Evolutionary conservation across 1,284 basidiomycete genomes (phyloP).

Genomic region (Entoloma clypeatum): DNA sequence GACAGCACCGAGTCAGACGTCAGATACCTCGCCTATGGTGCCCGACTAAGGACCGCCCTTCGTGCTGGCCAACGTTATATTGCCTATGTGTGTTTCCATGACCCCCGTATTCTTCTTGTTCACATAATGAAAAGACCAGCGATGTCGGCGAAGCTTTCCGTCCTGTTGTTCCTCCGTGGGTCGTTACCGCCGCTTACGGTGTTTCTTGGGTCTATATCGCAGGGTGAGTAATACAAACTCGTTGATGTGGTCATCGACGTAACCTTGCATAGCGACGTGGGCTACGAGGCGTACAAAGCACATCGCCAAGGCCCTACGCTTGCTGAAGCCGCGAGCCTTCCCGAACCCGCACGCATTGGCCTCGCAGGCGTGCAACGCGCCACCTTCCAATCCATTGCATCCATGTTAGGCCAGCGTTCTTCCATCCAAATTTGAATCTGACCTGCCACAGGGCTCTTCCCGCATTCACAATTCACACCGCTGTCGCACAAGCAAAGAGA

Average conservation of each 20-base stretch:
- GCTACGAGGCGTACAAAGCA: constrained; percentile 90
- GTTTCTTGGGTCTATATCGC: constrained; percentile 81
- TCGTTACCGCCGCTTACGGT: constrained; percentile 84
- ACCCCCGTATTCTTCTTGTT: neutral
- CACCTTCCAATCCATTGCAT: constrained; percentile 85
- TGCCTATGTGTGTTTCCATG: constrained; percentile 69
- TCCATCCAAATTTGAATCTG: constrained; percentile 1
- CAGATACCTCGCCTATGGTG: constrained; percentile 73
- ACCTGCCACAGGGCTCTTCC: constrained; percentile 59
- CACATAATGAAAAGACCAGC: constrained; percentile 53
- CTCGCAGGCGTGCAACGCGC: constrained; percentile 75
- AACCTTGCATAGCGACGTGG: constrained; percentile 66
- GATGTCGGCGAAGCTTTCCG: constrained; percentile 93
- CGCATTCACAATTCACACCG: constrained; percentile 82
- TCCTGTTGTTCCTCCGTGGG: constrained; percentile 75
- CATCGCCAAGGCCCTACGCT: constrained; percentile 69
- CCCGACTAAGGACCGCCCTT: constrained; percentile 74
- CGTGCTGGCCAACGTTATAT: constrained; percentile 75
- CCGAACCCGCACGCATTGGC: constrained; percentile 69
- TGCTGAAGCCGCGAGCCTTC: constrained; percentile 72
- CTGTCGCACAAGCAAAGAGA: constrained; percentile 76
- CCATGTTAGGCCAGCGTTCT: constrained; percentile 53
- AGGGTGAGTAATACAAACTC: constrained; percentile 39
- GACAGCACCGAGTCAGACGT: constrained; percentile 62
- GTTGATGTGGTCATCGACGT: constrained; percentile 9